Percentiles rank a stretch among this genome's conserved stretches.
phyloP scores from a whole-genome alignment of 139 green algal genomes.

The Coelastrella sp. region DNA sequence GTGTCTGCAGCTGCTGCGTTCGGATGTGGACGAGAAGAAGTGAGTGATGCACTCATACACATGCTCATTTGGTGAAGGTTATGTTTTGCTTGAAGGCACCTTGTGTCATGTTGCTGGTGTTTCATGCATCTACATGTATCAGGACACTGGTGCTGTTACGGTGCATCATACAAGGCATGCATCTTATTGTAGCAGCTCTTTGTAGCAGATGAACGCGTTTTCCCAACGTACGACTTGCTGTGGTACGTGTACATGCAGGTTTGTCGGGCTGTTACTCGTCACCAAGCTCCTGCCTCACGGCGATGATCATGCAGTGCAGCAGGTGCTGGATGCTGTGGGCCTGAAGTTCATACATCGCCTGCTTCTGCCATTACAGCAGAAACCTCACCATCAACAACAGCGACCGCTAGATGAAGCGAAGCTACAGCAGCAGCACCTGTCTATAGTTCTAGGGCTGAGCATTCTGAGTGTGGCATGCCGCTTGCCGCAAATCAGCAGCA shows the following conservation, averaged over 20 bases:
- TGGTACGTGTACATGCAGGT: conserved; percentile 63
- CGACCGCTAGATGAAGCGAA: conserved; percentile 39
- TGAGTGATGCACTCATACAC: conserved; percentile 9
- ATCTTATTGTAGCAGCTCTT: too few relatives aligned
- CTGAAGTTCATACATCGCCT: conserved; percentile 70
- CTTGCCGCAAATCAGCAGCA: conserved; percentile 61
- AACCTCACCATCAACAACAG: conserved; percentile 41
- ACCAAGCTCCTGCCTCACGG: conserved; percentile 71
- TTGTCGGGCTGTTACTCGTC: conserved; percentile 82
- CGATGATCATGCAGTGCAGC: conserved; percentile 42
- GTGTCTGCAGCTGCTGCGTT: conserved; percentile 67
- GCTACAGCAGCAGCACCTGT: conserved; percentile 33
- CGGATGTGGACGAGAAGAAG: conserved; percentile 53
- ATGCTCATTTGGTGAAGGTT: too few relatives aligned
- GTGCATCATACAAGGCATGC: too few relatives aligned
- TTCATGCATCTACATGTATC: too few relatives aligned
- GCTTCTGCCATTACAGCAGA: conserved; percentile 69
- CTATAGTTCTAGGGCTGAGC: conserved; percentile 25
- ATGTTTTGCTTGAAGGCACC: too few relatives aligned
- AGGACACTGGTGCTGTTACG: too few relatives aligned
- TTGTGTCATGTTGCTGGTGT: too few relatives aligned
- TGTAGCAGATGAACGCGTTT: too few relatives aligned
- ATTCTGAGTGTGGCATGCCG: conserved; percentile 51
- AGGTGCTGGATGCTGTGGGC: conserved; percentile 70
- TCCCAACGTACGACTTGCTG: background rate